Base-by-base conservation (phyloP, 257 asterid species). In the Dorcoceras hygrometricum region DNA sequence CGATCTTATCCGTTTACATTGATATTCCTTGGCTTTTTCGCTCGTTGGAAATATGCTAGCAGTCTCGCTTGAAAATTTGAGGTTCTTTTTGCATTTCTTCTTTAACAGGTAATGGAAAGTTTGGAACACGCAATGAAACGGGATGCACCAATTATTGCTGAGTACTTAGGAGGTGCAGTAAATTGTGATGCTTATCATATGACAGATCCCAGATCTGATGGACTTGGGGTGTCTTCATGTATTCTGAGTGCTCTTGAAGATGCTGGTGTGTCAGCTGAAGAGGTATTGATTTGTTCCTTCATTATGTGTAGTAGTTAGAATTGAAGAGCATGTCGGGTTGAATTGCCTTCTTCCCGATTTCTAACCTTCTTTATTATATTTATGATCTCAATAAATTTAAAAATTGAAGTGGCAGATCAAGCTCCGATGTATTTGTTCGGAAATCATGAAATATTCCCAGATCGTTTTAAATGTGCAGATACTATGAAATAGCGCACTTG, bases 151-250 rank as follows among this genome's bases (percentile, higher is more conserved):
- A 93, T 93, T 76, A 83, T 93, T 61, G 99, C 97, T 0, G 99
- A 93, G 77, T 93, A 90, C 74, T 73, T 93, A 83, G 99, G 99
- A 56, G 99, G 97, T 61, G 96, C 97, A 18, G 89, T 88, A 50
- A 90, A 86, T 77, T 93, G 97, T 57, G 98, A 90, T 83, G 97
- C 98, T 58, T 74, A 90, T 83, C 97, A 93, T 81, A 88, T 93
- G 96, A 93, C 98, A 25, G 96, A 88, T 76, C 98, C 97, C n/a
- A 83, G 98, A 73, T 77, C 97, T 43, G 98, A 93, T 77, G 98
- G 98, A 56, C 95, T 93, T 71, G 96, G 98, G 72, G 98, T 90
- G 31, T 93, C 98, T 68, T 84, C 98, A 46, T 93, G 98, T 63
- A 93, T 93, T 76, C 81, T 66, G 20, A 75, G 82, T 58, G 82